Evolutionary conservation across 2,329 filamentous ascomycete species (phyloP), one percentile per base, ranked within the genome.

Genomic region (Fusarium decemcellulare): DNA sequence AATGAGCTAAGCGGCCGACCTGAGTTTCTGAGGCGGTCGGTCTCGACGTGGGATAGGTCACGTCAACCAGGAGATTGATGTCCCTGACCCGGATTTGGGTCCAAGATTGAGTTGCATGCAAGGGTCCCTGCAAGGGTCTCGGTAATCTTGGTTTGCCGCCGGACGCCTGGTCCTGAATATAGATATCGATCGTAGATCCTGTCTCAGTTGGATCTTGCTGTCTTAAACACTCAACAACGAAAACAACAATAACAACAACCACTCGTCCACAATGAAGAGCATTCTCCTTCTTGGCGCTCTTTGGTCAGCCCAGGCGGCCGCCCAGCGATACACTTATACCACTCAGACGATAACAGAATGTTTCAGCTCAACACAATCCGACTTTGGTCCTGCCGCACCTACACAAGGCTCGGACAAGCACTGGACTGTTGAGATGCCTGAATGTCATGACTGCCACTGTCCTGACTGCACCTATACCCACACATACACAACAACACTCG

Each of bases 311-410:
- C 66, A 65, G 27, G 54, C 51, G 37, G 58, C 59, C 27, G 71
- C 71, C 14, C 66, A 73, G 47, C 68, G 67, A 59, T 74, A 74
- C 43, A 74, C 67, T 53, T 74, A 74, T 39, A 71, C 72, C 23
- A 73, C 72, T 10, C 56, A 60, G 18, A 74, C 67, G 3, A 63
- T 74, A 55, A 73, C 72, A 40, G 67, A 74, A 44, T 74, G 72
- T 51, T 74, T 73, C 60, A 74, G 64, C 44, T 61, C 62, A 10
- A 72, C 68, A 18, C 72, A 73, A 34, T 27, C 69, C 15, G 65
- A 59, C 56, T 74, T 74, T 27, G 72, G 72, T 5, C 72, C 59
- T 5, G 65, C 72, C 11, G 59, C 56, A 12, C 73, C 73, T 3
- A 74, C 71, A 6, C 68, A 72, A 48, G 73, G 73, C 3, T 11